Percentiles rank a stretch among this genome's conserved stretches.
Evolutionary conservation across 495 filamentous ascomycete species (phyloP).

Genomic region (Annulohypoxylon maeteangense): DNA sequence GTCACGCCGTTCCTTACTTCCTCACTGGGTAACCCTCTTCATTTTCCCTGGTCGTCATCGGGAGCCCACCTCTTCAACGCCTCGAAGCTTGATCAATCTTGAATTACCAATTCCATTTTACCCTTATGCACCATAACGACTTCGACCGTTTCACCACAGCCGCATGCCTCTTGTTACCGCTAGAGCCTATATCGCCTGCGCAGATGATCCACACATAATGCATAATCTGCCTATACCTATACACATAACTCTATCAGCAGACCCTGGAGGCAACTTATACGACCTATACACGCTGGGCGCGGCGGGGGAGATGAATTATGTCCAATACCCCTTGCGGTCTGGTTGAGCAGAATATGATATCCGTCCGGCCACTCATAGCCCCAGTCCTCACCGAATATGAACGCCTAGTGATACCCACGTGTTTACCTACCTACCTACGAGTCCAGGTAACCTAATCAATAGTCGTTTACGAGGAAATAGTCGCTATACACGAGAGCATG

Average conservation of each 20-base stretch:
- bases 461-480: not conserved
- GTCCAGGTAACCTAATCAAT: not conserved
- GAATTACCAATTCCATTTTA: not conserved
- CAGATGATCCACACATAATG: slow-evolving; percentile 26
- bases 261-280: slow-evolving; percentile 6
- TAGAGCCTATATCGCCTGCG: not conserved
- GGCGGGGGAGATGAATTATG: not conserved
- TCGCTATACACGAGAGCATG: not conserved
- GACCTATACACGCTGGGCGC: slow-evolving; percentile 1
- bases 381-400: slow-evolving; percentile 33
- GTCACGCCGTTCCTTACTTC: slow-evolving; percentile 39
- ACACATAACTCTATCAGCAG: slow-evolving; percentile 28
- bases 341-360: not conserved
- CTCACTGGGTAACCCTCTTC: slow-evolving; percentile 18
- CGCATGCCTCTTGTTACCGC: not conserved
- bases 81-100: slow-evolving; percentile 8
- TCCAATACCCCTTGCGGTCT: slow-evolving; percentile 1
- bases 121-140: slow-evolving; percentile 5
- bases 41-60: slow-evolving; percentile 15
- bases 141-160: slow-evolving; percentile 24
- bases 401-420: slow-evolving; percentile 15
- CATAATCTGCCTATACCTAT: slow-evolving; percentile 12
- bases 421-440: not conserved
- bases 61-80: slow-evolving; percentile 13
- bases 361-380: slow-evolving; percentile 27